phyloP scores from a whole-genome alignment of 2,329 filamentous ascomycete genomes.

The Venturia asperata region DNA sequence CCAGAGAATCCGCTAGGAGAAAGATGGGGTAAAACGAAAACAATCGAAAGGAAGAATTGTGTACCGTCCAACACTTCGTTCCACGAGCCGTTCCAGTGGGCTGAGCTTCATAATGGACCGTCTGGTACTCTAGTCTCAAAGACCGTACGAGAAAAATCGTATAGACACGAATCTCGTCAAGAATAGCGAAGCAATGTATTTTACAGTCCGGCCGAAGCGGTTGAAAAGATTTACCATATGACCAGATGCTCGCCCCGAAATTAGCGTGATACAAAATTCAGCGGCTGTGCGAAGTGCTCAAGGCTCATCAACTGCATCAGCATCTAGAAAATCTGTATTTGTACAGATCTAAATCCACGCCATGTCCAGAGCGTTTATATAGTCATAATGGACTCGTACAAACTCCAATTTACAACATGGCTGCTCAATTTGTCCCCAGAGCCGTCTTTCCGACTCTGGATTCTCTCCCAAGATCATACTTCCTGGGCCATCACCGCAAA shows the following conservation, averaged over 20 bases:
- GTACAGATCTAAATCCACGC: background rate
- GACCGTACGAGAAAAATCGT: background rate
- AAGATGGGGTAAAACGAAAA: background rate
- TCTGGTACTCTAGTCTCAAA: background rate
- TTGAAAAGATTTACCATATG: too few species aligned
- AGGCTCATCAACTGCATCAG: background rate
- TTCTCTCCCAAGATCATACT: conserved; percentile 82
- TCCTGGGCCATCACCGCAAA: conserved; percentile 82
- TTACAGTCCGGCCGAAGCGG: too few species aligned
- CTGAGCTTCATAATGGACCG: background rate
- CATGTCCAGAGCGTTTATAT: background rate
- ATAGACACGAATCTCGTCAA: background rate
- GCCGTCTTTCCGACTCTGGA: conserved; percentile 62
- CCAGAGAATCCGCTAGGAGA: background rate
- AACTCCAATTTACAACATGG: conserved; percentile 23
- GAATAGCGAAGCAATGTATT: background rate
- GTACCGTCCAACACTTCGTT: background rate
- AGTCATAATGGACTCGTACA: background rate
- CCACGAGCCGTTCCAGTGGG: background rate
- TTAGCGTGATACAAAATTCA: background rate
- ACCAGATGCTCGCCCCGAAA: background rate
- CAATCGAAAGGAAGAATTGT: background rate
- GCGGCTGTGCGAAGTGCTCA: background rate
- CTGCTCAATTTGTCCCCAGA: conserved; percentile 63
- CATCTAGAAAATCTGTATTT: background rate